Base-by-base conservation (phyloP, 306 rosid species). In the Aeschynomene evenia region DNA sequence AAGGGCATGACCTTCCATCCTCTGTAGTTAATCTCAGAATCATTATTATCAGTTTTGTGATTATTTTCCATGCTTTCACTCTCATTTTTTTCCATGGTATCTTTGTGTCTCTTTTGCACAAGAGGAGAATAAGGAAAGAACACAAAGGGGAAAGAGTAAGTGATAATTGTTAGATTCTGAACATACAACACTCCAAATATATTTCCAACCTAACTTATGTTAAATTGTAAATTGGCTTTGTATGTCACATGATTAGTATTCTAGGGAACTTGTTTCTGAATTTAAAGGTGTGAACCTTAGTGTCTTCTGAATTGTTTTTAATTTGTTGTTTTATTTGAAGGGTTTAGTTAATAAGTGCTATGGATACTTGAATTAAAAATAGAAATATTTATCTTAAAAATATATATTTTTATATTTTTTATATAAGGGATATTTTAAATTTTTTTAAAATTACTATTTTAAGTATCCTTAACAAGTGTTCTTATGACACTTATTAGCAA, bases 1-100 rank as follows among this genome's bases (percentile, higher is more conserved):
- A 85, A 85, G 48, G 95, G 98, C 98, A 92, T 92, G 34, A 71
- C 79, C 76, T 80, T 92, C 98, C 96, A 92, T 51, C 98, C 98
- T 70, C 87, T 78, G 76, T 89, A 89, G 68, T 28, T 77, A 2
- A 80, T 55, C 51, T 76, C 67, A 68, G 79, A 16, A 36, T 80
- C 80, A 3, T 78, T 83, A 3, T 76, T 83, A 23, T 31, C 22
- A 8, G 15, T 5, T 34, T 67, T 62, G 39, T 74, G 79, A 22
- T 68, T 70, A 9, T 75, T 75, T 68, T 87, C 83, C 76, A 77
- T 24, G 49, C 45, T 71, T 66, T 48, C 61, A 23, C 26, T 56
- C 42, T 54, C 68, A 29, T 48, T 71, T 20, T 73, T 84, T 69
- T 79, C 82, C 85, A 66, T 79, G 22, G 13, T 49, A 13, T 9